phyloP scores from a whole-genome alignment of 2,329 filamentous ascomycete genomes.

The Cercospora nicotianae region DNA sequence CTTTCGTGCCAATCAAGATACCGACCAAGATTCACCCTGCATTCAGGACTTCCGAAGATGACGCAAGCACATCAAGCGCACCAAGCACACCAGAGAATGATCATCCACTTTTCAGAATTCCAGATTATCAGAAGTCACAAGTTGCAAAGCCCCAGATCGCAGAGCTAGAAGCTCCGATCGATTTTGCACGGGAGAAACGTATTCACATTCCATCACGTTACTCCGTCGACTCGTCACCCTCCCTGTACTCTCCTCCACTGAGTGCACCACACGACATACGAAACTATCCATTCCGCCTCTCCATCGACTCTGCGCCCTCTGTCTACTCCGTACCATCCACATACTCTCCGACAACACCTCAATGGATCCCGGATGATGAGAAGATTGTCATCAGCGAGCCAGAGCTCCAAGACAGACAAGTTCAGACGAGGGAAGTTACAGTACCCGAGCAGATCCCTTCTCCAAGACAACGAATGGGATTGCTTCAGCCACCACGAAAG shows the following conservation, averaged over 20 bases:
- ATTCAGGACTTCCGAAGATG: neutral
- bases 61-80: neutral
- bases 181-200: neutral
- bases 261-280: neutral
- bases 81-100: neutral
- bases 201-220: neutral
- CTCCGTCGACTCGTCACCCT: neutral
- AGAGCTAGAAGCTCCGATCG: neutral
- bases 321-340: neutral
- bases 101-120: neutral
- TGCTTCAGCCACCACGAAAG: neutral
- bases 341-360: neutral
- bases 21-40: neutral
- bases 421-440: neutral
- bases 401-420: neutral
- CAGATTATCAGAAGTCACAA: neutral
- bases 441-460: neutral
- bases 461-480: neutral
- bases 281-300: neutral
- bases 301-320: neutral
- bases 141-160: neutral
- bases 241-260: neutral
- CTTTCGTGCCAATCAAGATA: neutral
- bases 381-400: neutral
- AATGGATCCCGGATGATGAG: conserved; percentile 2